Base-by-base conservation (phyloP, 192 early-diverging fungal species). In the Coemansia sp. region DNA sequence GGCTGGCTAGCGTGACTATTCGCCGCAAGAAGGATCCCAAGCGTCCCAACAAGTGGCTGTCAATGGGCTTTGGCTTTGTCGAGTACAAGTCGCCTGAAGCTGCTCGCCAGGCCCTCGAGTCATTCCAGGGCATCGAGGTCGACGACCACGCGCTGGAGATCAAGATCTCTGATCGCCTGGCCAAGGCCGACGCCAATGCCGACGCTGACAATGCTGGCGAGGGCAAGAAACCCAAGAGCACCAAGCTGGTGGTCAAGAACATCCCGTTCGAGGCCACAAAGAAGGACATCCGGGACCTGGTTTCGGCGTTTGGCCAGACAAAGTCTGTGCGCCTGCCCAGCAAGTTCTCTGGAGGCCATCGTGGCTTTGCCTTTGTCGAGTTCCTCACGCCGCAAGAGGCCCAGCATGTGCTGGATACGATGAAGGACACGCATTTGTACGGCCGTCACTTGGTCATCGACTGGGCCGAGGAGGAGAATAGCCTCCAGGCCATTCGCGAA, bases 361-460 rank as follows among this genome's bases (percentile, higher is more conserved):
- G 98, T 49, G 98, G 98, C 71, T 99, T 99, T 82, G 94, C 93
- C 47, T 99, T 99, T 86, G 88, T 97, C 64, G 98, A 99, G 73
- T 98, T 97, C 75, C 83, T 97, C 60, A 99, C 98, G 7, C 91
- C 92, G 68, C 93, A 96, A 71, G 96, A 98, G 75, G 98, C 98
- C 35, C 88, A 92, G 77, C 88, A 89, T 68, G 98, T 94, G 9
- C 90, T 91, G 76, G 90, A 93, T 46, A 85, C 92, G 15, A 88
- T 99, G 71, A 82, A 87, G 47, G 89, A 88, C 66, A 99, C 95
- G 39, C 98, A 99, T 86, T 90, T 99, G 85, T 95, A 97, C 61
- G 98, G 98, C 62, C 89, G 98, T 25, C 98, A 97, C 73, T 73
- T 99, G 71, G 96, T 99, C 6, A 84, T 98, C 46, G 96, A 96